Conservation (phyloP, 1,284 basidiomycete species). For the Lentinus polychrous region DNA sequence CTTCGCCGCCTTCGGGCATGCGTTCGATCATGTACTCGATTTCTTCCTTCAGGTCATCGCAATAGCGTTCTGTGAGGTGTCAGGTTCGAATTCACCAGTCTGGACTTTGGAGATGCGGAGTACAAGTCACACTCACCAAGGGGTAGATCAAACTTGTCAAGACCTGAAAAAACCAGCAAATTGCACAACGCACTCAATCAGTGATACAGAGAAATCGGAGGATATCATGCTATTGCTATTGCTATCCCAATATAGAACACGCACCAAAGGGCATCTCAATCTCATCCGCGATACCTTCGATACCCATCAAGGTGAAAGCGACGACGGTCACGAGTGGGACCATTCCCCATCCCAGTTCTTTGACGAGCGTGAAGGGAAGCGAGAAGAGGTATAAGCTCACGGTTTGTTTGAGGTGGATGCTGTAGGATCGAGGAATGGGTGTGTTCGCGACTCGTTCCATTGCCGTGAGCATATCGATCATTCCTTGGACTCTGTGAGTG, state of each 20-base stretch:
- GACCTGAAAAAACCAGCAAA: too few relatives aligned
- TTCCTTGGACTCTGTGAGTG: conserved; percentile 66
- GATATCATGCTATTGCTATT: neutral
- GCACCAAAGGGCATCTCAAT: conserved; percentile 85
- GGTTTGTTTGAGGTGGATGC: conserved; percentile 90
- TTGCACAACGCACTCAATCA: too few relatives aligned
- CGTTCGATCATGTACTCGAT: conserved; percentile 75
- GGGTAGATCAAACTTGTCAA: conserved; percentile 59
- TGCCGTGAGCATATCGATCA: conserved; percentile 78
- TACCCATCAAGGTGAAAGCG: conserved; percentile 86
- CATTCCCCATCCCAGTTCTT: conserved; percentile 74
- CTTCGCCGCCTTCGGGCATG: conserved; percentile 71
- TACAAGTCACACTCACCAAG: conserved; percentile 40
- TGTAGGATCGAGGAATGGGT: conserved; percentile 73
- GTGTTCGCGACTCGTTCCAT: conserved; percentile 86
- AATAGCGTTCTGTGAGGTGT: conserved; percentile 62
- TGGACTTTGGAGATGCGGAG: neutral
- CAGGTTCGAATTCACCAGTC: too few relatives aligned
- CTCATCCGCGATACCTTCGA: conserved; percentile 89
- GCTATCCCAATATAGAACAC: conserved; percentile 15
- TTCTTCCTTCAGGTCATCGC: conserved; percentile 80
- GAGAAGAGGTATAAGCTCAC: conserved; percentile 86
- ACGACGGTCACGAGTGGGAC: conserved; percentile 80
- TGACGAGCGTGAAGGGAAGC: conserved; percentile 77
- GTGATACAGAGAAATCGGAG: conserved; percentile 3